Base-by-base conservation (phyloP, 2,329 filamentous ascomycete species). In the Capronia coronata region DNA sequence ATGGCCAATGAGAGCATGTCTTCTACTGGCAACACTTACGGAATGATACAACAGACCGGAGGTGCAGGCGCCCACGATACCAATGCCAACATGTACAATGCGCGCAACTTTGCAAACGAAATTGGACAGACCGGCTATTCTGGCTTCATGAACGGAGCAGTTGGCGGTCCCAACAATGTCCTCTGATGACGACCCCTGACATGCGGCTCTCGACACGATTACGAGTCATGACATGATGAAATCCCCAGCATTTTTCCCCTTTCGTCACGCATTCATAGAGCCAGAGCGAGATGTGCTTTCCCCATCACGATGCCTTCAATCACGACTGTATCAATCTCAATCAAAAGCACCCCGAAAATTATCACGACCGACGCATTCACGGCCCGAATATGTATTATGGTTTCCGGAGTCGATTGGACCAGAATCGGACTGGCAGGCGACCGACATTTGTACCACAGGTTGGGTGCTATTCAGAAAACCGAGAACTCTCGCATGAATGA, bases 211-310 rank as follows among this genome's bases (percentile, higher is more conserved):
- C 46, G 25, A 48, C 25, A 29, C 51, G 27, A 35, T 54, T 51
- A 56, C 35, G 56, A 58, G 40, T 56, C 51, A 58, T 46, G 54
- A 56, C 43, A 51, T 56, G 47, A 56, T 52, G 55, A 57, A 48
- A 22, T 41, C 43, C 41, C 29, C 34, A 54, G 37, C 37, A 42
- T 52, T 41, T 54, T 50, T 48, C 46, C 46, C 48, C 52, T 50
- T 37, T 40, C 30, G 19, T 35, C 29, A 46, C 39, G 41, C 52
- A 50, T 50, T 49, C 45, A 44, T 43, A 43, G 43, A 52, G 32
- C 40, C 29, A 39, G 25, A 43, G 30, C 35, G 25, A 14, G 18
- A 37, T 40, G 25, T 14, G 43, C 42, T 35, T 34, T 43, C 35
- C 29, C 34, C 41, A 34, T 40, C 34, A 45, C 46, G 32, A 23